phyloP scores from a whole-genome alignment of 257 asterid species.

The Verbena officinalis region DNA sequence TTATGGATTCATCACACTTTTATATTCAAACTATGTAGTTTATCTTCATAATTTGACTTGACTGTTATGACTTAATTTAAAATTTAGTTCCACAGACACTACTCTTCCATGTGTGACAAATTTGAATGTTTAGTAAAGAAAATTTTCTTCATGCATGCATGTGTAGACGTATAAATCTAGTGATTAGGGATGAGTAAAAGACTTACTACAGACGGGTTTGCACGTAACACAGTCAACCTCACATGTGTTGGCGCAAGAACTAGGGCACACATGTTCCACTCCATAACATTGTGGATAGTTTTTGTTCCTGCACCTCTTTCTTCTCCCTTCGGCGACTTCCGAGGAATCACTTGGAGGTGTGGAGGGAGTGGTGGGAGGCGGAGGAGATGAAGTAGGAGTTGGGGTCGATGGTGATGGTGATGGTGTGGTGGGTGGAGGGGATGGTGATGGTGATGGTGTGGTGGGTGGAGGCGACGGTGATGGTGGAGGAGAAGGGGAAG shows the following conservation, averaged over 20 bases:
- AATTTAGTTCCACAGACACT: no score
- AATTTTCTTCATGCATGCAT: neutral
- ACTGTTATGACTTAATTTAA: no score
- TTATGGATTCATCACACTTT: no score
- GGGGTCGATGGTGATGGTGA: constrained; percentile 8
- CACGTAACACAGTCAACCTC: constrained; percentile 57
- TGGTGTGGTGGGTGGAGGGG: neutral
- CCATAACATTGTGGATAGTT: constrained; percentile 42
- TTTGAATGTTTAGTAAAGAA: no score
- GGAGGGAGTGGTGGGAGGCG: constrained; percentile 17
- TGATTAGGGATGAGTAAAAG: neutral
- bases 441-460: neutral
- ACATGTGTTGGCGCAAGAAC: constrained; percentile 46
- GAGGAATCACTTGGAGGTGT: constrained; percentile 22
- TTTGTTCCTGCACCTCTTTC: constrained; percentile 46
- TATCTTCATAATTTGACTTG: no score
- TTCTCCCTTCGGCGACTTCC: constrained; percentile 28
- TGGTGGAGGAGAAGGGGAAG: neutral
- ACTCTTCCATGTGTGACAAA: no score
- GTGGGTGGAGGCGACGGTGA: neutral
- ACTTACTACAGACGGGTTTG: constrained; percentile 69
- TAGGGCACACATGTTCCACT: constrained; percentile 47
- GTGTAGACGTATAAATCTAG: neutral
- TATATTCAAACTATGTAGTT: no score
- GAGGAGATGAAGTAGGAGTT: constrained; percentile 8